A percentile compares a stretch with the other conserved stretches of the same genome.
These are phyloP conservation scores for Morella rubra DNA, from an alignment of 306 rosid species.

Conservation along the genomic window DNA sequence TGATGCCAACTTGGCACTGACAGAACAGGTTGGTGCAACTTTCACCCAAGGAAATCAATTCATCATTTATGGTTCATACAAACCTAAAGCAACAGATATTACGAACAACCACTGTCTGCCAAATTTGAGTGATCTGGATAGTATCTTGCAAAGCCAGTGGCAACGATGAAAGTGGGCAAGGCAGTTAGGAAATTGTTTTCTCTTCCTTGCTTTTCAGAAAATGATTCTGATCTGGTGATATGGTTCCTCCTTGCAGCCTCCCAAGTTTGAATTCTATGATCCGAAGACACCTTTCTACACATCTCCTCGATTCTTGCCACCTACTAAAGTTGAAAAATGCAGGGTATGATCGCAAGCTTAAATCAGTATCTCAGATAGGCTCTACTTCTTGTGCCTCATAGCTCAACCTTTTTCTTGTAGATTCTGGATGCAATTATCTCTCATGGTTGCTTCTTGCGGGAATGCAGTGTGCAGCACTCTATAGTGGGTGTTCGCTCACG, in stretches of 20 bases:
- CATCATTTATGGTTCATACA: conserved; percentile 3
- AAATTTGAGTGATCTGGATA: not conserved
- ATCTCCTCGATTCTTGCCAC: conserved; percentile 93
- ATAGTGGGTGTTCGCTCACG: conserved; percentile 94
- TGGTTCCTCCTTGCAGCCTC: conserved; percentile 50
- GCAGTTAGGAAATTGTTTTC: not conserved
- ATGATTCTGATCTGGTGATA: conserved; percentile 27
- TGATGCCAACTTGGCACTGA: conserved; percentile 87
- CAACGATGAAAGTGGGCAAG: not conserved
- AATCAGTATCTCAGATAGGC: conserved; percentile 8
- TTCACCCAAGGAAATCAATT: not conserved
- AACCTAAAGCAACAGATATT: not conserved
- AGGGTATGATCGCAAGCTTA: conserved; percentile 55
- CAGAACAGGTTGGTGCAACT: conserved; percentile 66
- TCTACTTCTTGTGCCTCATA: conserved; percentile 22
- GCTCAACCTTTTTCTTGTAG: conserved; percentile 42
- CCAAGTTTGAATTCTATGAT: conserved; percentile 84
- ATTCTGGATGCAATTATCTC: conserved; percentile 83
- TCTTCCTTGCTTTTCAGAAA: not conserved
- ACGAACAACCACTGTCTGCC: not conserved
- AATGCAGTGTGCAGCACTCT: conserved; percentile 86
- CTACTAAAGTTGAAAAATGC: conserved; percentile 96
- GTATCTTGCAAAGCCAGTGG: not conserved
- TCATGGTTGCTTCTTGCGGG: conserved; percentile 94
- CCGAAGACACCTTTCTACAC: conserved; percentile 97